These are phyloP conservation scores for Paramecium sexaurelia DNA, from an alignment of 73 alveolate genomes.

Conservation along the genomic window DNA sequence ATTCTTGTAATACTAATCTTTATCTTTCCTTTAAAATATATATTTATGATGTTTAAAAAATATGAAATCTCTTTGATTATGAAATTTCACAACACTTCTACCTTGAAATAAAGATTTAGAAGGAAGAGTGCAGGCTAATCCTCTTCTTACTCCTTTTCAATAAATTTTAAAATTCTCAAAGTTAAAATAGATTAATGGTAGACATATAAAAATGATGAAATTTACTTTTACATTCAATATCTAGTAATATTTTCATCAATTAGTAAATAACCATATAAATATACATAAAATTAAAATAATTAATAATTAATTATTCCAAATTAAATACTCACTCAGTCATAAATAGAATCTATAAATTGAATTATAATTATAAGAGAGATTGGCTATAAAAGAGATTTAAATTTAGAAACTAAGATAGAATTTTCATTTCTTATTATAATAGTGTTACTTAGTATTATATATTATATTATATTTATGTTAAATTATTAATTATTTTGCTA, in stretches of 20 bases:
- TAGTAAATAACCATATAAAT: too few species aligned
- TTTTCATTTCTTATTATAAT: not conserved
- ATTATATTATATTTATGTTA: not conserved
- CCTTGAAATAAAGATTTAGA: conserved; percentile 64
- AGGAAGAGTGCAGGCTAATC: conserved; percentile 97
- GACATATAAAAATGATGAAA: not conserved
- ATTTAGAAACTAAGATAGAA: not conserved
- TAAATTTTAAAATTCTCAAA: not conserved
- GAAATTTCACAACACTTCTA: conserved; percentile 65
- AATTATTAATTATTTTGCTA: too few species aligned
- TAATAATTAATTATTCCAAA: too few species aligned
- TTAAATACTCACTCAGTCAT: too few species aligned
- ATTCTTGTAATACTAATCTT: conserved; percentile 60
- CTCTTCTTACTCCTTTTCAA: conserved; percentile 96
- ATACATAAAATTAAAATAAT: too few species aligned
- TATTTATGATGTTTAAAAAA: conserved; percentile 70
- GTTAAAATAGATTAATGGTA: not conserved
- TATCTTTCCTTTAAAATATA: conserved; percentile 48
- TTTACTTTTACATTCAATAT: not conserved
- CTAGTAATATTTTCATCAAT: not conserved
- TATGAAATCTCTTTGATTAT: conserved; percentile 67
- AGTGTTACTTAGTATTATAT: not conserved
- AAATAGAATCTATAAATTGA: too few species aligned
- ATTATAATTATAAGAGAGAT: too few species aligned
- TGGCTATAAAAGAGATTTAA: too few species aligned